Conservation (phyloP, 371 early-diverging fungal species). For the Umbelopsis sp. region DNA sequence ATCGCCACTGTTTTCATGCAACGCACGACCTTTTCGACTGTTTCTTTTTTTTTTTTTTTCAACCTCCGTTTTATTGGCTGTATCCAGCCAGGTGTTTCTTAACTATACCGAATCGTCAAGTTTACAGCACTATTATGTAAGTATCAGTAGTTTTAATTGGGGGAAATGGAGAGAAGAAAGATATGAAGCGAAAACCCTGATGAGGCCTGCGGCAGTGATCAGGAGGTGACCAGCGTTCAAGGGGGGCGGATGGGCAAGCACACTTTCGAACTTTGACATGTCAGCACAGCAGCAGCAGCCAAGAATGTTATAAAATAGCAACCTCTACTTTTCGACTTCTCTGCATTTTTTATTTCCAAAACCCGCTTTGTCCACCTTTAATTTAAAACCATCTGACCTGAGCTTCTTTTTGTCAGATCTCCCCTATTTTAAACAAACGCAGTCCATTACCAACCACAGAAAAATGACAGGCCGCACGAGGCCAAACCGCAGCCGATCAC, state of each 20-base stretch:
- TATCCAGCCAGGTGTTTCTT: too few relatives aligned
- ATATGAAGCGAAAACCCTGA: background rate
- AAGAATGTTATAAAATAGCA: constrained; percentile 15
- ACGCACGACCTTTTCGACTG: constrained; percentile 11
- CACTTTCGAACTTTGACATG: background rate
- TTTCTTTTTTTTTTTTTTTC: constrained; percentile 2
- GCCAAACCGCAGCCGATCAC: constrained; percentile 13
- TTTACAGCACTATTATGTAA: background rate
- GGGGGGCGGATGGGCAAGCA: background rate
- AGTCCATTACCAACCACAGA: background rate
- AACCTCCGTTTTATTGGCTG: background rate
- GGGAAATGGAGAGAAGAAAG: background rate
- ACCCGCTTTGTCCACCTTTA: background rate
- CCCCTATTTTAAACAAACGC: background rate
- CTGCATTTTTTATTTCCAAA: background rate
- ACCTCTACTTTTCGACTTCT: background rate
- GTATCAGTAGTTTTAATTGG: background rate
- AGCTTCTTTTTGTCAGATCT: background rate
- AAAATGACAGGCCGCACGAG: constrained; percentile 19
- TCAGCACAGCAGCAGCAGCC: constrained; percentile 7
- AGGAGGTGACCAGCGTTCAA: background rate
- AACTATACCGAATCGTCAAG: background rate
- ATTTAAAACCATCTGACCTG: constrained; percentile 17
- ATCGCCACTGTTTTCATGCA: constrained; percentile 16
- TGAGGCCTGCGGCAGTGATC: background rate